Evolutionary conservation across 2,329 filamentous ascomycete species (phyloP).

Genomic region (Epichloe glyceriae): DNA sequence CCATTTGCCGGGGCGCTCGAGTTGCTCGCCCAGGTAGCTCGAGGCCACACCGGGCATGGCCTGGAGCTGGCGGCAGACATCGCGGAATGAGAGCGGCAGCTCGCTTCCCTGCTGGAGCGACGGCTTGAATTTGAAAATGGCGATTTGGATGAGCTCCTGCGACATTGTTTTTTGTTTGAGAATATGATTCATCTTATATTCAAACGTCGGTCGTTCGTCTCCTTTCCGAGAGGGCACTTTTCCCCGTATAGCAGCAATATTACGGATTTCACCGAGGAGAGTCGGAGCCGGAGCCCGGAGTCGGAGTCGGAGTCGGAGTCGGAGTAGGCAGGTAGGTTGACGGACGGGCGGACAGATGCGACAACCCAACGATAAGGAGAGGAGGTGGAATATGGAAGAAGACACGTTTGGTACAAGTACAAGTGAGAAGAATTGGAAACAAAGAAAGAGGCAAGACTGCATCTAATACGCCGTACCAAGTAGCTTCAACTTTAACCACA

Average conservation of each 20-base stretch:
- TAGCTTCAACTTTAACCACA: neutral
- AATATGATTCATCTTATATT: conserved; percentile 5
- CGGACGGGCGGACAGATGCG: too few species aligned
- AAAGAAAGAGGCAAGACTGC: neutral
- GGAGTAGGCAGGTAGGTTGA: too few species aligned
- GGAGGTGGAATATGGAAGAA: too few species aligned
- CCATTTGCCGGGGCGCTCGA: conserved; percentile 21
- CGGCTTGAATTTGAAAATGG: conserved; percentile 20
- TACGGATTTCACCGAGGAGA: neutral
- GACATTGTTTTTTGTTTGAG: conserved; percentile 14
- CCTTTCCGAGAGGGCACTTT: neutral
- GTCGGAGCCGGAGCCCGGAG: neutral
- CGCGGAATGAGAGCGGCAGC: conserved; percentile 8
- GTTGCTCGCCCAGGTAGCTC: conserved; percentile 21
- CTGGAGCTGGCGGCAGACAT: conserved; percentile 16
- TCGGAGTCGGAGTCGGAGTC: too few species aligned
- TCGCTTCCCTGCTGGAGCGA: conserved; percentile 13
- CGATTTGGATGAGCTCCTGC: conserved; percentile 17
- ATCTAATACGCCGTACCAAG: neutral
- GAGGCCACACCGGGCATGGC: conserved; percentile 19
- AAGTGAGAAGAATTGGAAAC: neutral
- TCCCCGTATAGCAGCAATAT: neutral
- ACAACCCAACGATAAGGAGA: too few species aligned
- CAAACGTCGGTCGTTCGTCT: neutral
- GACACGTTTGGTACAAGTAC: neutral